Base-by-base conservation (phyloP, 306 rosid species). In the Vigna trinervia region DNA sequence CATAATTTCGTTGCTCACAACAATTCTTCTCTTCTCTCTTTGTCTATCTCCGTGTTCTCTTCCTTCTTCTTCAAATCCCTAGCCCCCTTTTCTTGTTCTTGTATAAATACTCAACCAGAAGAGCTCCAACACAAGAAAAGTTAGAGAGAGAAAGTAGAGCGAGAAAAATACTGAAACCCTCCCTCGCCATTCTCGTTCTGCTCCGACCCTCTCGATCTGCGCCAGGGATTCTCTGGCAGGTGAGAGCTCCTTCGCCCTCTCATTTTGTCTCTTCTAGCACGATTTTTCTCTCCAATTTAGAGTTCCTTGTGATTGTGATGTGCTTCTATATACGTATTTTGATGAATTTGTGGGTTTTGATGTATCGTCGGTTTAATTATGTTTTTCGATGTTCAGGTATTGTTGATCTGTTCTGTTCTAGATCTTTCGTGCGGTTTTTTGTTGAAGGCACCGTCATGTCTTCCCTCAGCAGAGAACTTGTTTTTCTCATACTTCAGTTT, bases 401-500 rank as follows among this genome's bases (percentile, higher is more conserved):
- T 50, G 84, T 89, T 89, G 96, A 91, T 89, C 92, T 86, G 79
- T 39, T 63, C 71, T 73, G 85, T 76, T 71, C 56, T 85, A 67
- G 92, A 87, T 89, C 93, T 83, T 84, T 80, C 75, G 1, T 81
- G 84, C 53, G 58, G 60, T 52, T 78, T 30, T 81, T 32, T 68
- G 20, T 72, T 56, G 73, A 82, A 59, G 83, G 69, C 81, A 50
- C 84, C 83, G 85, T 73, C 71, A 96, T 96, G 99, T 89, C 99
- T 77, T 96, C 99, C 82, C 91, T 96, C 10, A 96, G 99, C 96
- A 91, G 99, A 78, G 99, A 96, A 77, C 96, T 96, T 14, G 99
- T 93, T 50, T 96, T 96, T 90, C 97, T 96, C 56, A 96, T 96
- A 91, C 99, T 96, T 82, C 99, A 96, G 90, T 96, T 96, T 88